Evolutionary conservation across 805 yeast species (phyloP).

Genomic region (Lachancea thermotolerans): DNA sequence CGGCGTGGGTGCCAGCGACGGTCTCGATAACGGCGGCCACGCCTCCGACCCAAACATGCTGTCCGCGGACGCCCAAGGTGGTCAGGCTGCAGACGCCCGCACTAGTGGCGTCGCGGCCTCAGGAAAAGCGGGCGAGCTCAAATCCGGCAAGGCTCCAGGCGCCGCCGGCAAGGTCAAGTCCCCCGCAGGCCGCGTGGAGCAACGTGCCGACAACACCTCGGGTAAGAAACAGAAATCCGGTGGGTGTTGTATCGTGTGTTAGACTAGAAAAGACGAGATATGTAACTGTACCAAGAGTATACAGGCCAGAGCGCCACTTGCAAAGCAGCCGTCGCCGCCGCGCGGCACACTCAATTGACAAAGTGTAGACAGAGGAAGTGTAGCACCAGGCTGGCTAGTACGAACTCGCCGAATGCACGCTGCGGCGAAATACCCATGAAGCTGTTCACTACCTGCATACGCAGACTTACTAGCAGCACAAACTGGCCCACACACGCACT

Average conservation of each 20-base stretch:
- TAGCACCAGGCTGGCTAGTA: conserved; percentile 77
- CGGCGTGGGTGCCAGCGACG: conserved; percentile 3
- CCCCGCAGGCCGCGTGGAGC: conserved; percentile 4
- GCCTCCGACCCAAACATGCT: neutral
- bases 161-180: neutral
- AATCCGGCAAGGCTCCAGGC: conserved; percentile 3
- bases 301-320: too few relatives aligned
- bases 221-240: conserved; percentile 21
- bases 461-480: conserved; percentile 74
- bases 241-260: conserved; percentile 32
- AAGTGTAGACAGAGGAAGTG: conserved; percentile 90
- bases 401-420: conserved; percentile 80
- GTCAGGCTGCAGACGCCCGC: conserved; percentile 7
- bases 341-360: conserved; percentile 47
- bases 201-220: conserved; percentile 1
- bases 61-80: conserved; percentile 4
- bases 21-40: neutral
- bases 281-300: too few relatives aligned
- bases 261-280: neutral
- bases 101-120: neutral
- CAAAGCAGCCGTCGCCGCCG: too few relatives aligned
- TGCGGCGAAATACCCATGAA: conserved; percentile 43
- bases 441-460: conserved; percentile 58
- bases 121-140: neutral
- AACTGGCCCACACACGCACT: conserved; percentile 91